Evolutionary conservation across 2,329 filamentous ascomycete species (phyloP), one percentile per base, ranked within the genome.

Genomic region (Paradendryphiella salina): DNA sequence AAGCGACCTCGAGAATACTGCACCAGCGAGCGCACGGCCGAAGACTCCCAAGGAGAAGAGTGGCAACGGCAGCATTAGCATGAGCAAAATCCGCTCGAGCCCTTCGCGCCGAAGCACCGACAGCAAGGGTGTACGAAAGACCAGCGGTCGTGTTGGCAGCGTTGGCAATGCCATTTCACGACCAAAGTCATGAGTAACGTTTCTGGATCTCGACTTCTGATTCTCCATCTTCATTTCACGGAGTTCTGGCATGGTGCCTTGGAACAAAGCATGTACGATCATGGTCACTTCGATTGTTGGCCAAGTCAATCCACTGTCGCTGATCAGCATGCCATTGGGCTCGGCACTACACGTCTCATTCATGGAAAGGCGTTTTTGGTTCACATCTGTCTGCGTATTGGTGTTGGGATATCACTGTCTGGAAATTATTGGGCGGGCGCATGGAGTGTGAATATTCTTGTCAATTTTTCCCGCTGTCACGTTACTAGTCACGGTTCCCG

Each of bases 61-160:
- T 43, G 73, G 72, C n/a, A 70, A 71, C 17, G 75, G 76, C 33
- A 70, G 65, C 41, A 72, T 80, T 50, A 77, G 70, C 56, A 69
- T 79, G 13, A 68, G 74, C 55, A 80, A 80, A 66, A 59, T 65
- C 21, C 71, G 77, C 31, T 73, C 71, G 9, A 77, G 74, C 50
- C 76, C 77, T 10, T 56, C 66, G 11, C 70, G 78, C 45, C 72
- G 77, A 52, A 78, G 74, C 64, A 76, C 74, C 3, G 77, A 79
- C 42, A 72, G 71, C 68, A 78, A 78, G 69, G 76, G 75, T 50
- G 77, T 80, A 39, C 70, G 78, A 34, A 80, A 80, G 69, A 79
- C 77, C 13, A 80, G 78, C 50, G 78, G 78, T 28, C 70, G 78
- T 28, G 76, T 80, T 2, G 78, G 78, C 37, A 79, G 77, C 59